Base-by-base conservation (phyloP, 208 protist species). In the Tritrichomonas musculus region DNA sequence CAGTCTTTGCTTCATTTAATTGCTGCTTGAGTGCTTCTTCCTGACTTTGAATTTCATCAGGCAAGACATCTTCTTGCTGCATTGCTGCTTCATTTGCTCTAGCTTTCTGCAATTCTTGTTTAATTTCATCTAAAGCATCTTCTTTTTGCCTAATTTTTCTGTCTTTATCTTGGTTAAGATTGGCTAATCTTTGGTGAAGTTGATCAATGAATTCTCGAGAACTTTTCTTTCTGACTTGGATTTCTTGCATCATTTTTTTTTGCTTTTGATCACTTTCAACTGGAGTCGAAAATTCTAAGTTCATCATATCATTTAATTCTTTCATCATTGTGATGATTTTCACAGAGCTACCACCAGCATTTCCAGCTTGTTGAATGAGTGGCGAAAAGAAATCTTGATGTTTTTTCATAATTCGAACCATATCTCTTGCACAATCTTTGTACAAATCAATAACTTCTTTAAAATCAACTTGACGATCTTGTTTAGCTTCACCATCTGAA, bases 191-290 rank as follows among this genome's bases (percentile, higher is more conserved):
- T 39, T 25, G 14, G 17, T 88, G 33, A 33, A 88, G 77, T 17
- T 88, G 77, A 33, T 88, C 47, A 30, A 88, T 88, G 1, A 60
- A 57, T 57, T 88, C 77, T 30, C 77, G 77, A 20, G 44, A 53
- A 20, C 47, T 27, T 20, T 88, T 88, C 30, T 88, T 88, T 39
- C 77, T 41, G 20, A 20, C 27, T 53, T 44, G 47, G 39, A 88
- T 88, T 53, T 88, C 77, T 57, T 88, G 77, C 0, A 88, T 88
- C 47, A 88, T 53, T 36, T 47, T 25, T 39, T 88, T 88, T 17
- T 88, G 77, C 22, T 88, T 88, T 57, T 88, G 41, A 88, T 88
- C 77, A 17, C 77, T 88, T 60, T 88, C 77, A 39, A 88, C 77
- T 44, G 77, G 77, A 36, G 77, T 88, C 0, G 77, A 88, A 57